Evolutionary conservation across 140 eudicot genomes (phyloP), one percentile per base, ranked within the genome.

Genomic region (Flaveria floridana): DNA sequence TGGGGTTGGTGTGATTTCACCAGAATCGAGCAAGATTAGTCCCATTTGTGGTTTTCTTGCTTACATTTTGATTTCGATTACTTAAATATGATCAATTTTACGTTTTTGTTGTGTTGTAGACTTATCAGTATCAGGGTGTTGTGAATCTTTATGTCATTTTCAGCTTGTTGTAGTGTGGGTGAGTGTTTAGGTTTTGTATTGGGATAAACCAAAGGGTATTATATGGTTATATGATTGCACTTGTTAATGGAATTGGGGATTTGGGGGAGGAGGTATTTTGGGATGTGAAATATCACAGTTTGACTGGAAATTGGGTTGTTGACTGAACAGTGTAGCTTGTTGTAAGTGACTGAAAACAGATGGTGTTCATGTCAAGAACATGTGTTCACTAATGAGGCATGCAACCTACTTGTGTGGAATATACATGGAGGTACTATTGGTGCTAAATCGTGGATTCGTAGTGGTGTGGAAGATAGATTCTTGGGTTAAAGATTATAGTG

Each of bases 61-160:
- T 78, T 59, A 14, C 65, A 73, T 79, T 79, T 18, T 61, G 73
- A 71, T 78, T 34, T n/a, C 7, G 15, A 15, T 65, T 15, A 37
- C 71, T 65, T 65, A 41, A 55, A 55, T 14, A 15, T 34, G 25
- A 39, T 53, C 30, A n/a, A 20, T n/a, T 67, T 3, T n/a, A 9
- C 44, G 51, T 57, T 56, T 68, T 41, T 46, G 7, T 47, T 47
- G 9, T 46, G 37, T 26, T 63, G 15, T 62, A 7, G 48, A 67
- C 50, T 76, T 37, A 15, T 21, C 30, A 28, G 62, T 74, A 44
- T 47, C 14, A 20, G 71, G 23, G 18, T 74, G 9, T 13, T 37
- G 42, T 53, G 68, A 76, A 65, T 76, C n/a, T 15, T 68, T 7
- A 20, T 42, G 18, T 59, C 19, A 20, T 59, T 59, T 41, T 41